Evolutionary conservation across 164 flowering plant species (phyloP).

Genomic region (Euptelea pleiosperma): DNA sequence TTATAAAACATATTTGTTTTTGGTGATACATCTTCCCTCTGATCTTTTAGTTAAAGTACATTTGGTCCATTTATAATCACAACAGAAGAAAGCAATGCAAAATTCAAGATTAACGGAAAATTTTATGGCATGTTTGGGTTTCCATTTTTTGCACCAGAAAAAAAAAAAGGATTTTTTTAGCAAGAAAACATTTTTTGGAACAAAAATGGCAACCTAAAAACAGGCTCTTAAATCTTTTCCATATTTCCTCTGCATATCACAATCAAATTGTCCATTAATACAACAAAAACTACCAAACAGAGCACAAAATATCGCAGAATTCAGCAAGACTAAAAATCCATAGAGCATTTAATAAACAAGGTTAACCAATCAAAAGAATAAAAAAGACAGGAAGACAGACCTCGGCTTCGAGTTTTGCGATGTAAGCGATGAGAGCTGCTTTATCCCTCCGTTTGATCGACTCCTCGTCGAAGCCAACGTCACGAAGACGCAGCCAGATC

Average conservation of each 20-base stretch:
- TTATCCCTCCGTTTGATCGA: slow-evolving; percentile 77
- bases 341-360: not conserved
- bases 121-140: no score
- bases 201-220: no score
- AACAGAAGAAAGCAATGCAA: not conserved
- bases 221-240: no score
- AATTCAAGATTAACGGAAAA: not conserved
- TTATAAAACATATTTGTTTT: no score
- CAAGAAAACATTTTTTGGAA: no score
- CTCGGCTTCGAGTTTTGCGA: slow-evolving; percentile 87
- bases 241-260: no score
- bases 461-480: slow-evolving; percentile 87
- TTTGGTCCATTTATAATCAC: not conserved
- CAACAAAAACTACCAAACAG: not conserved
- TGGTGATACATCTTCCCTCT: no score
- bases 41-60: no score
- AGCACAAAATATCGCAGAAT: not conserved
- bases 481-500: slow-evolving; percentile 69
- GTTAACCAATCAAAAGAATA: slow-evolving; percentile 1
- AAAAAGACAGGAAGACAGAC: slow-evolving; percentile 26
- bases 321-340: not conserved
- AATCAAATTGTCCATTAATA: not conserved
- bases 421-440: slow-evolving; percentile 82
- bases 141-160: no score
- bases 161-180: no score